Conservation (phyloP, 768 basidiomycete species). For the Suillus americanus region DNA sequence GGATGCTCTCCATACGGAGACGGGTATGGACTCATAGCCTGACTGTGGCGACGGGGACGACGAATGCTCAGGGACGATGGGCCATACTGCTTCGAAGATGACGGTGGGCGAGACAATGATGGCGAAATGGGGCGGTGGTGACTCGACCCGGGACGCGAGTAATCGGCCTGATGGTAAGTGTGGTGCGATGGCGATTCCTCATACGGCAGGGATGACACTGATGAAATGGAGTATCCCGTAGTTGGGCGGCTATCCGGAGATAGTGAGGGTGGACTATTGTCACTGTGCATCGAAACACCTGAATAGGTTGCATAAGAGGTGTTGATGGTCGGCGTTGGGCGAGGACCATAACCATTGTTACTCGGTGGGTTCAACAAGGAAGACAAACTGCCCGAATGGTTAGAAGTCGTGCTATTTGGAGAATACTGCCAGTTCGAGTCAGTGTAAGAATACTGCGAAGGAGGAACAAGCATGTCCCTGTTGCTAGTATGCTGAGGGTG, state of each 20-base stretch:
- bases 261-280: conserved; percentile 66
- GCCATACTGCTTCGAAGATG: conserved; percentile 58
- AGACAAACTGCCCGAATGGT: conserved; percentile 72
- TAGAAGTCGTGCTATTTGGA: conserved; percentile 53
- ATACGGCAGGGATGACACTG: conserved; percentile 74
- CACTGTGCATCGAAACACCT: conserved; percentile 63
- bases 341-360: conserved; percentile 39
- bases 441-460: conserved; percentile 61
- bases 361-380: conserved; percentile 73
- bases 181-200: conserved; percentile 48
- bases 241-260: conserved; percentile 86
- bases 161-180: conserved; percentile 48
- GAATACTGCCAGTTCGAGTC: conserved; percentile 59
- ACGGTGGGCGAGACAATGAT: conserved; percentile 65
- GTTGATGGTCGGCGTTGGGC: conserved; percentile 69
- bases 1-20: conserved; percentile 71
- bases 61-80: conserved; percentile 64
- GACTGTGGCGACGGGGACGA: conserved; percentile 75
- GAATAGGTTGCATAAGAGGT: conserved; percentile 72
- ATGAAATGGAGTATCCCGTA: conserved; percentile 84
- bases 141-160: conserved; percentile 72
- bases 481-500: conserved; percentile 28
- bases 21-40: conserved; percentile 86
- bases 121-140: conserved; percentile 67
- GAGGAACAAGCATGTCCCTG: conserved; percentile 39